phyloP scores from a whole-genome alignment of 805 yeast species.

The Metschnikowia sp. region DNA sequence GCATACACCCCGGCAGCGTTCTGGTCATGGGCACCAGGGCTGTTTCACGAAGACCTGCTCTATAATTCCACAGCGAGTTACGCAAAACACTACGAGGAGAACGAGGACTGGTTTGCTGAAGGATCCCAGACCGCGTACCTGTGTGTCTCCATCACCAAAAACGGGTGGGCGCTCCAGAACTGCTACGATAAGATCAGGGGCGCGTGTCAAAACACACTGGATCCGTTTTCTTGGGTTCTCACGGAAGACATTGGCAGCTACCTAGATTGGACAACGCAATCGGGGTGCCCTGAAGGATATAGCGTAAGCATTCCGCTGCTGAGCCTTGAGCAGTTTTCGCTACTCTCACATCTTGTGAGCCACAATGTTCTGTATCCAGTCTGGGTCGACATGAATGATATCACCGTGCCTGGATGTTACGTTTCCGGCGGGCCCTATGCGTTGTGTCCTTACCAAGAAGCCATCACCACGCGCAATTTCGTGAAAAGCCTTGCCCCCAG shows the following conservation, averaged over 20 bases:
- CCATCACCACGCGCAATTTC: constrained; percentile 53
- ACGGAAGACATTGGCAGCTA: constrained; percentile 29
- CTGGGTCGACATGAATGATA: constrained; percentile 83
- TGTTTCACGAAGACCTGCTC: constrained; percentile 42
- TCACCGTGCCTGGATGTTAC: constrained; percentile 76
- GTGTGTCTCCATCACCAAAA: constrained; percentile 38
- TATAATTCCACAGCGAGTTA: constrained; percentile 3
- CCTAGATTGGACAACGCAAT: constrained; percentile 39
- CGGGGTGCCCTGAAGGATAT: constrained; percentile 33
- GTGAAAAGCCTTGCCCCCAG: constrained; percentile 65
- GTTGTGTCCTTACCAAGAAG: constrained; percentile 69
- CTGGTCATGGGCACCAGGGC: constrained; percentile 75
- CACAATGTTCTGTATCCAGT: constrained; percentile 34
- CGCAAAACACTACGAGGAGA: constrained; percentile 4
- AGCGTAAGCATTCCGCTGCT: constrained; percentile 32
- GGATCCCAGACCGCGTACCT: constrained; percentile 27
- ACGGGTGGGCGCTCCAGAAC: constrained; percentile 64
- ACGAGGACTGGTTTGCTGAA: constrained; percentile 10
- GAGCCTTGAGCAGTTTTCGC: constrained; percentile 33
- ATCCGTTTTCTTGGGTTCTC: constrained; percentile 45
- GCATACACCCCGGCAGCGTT: constrained; percentile 30
- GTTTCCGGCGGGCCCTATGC: constrained; percentile 78
- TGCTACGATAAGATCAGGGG: constrained; percentile 55
- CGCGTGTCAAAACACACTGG: constrained; percentile 49
- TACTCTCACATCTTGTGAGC: constrained; percentile 26